These are phyloP conservation scores for Scheffersomyces lignicola DNA, from an alignment of 1,139 yeast species.

Conservation along the genomic window DNA sequence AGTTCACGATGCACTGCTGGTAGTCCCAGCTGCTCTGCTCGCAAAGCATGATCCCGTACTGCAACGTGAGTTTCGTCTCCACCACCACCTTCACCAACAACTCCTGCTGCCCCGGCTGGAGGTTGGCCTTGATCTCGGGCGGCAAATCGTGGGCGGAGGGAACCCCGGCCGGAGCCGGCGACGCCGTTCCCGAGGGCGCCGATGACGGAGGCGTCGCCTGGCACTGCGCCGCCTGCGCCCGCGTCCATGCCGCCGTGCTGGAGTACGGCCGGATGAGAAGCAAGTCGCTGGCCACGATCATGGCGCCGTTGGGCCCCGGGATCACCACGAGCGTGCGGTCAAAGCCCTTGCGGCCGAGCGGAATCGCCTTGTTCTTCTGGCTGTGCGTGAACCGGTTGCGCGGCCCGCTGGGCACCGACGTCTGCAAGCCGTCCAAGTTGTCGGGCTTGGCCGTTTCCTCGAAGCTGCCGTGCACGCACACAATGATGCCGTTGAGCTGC, in stretches of 20 bases:
- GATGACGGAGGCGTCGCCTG: conserved; percentile 10
- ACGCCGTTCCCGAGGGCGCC: conserved; percentile 7
- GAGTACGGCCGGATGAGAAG: conserved; percentile 66
- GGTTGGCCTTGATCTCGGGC: conserved; percentile 52
- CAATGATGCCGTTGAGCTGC: conserved; percentile 71
- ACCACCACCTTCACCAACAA: conserved; percentile 62
- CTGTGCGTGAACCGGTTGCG: conserved; percentile 33
- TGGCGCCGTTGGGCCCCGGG: conserved; percentile 67
- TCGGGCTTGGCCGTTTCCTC: conserved; percentile 64
- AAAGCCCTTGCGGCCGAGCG: conserved; percentile 70
- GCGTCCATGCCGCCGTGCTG: conserved; percentile 59
- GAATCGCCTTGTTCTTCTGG: conserved; percentile 34
- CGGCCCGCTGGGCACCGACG: conserved; percentile 18
- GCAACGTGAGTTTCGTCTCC: conserved; percentile 75
- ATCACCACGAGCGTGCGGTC: conserved; percentile 83
- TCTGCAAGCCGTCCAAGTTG: conserved; percentile 20
- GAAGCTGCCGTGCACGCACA: conserved; percentile 81
- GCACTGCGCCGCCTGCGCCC: conserved; percentile 6
- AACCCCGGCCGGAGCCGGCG: conserved; percentile 18
- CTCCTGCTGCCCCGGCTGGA: conserved; percentile 62
- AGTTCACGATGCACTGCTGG: conserved; percentile 66
- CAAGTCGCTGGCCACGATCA: conserved; percentile 84
- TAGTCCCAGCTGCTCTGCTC: conserved; percentile 89
- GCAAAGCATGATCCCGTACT: conserved; percentile 80
- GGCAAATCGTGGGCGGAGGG: conserved; percentile 43